Conservation (phyloP, 2,329 filamentous ascomycete species). For the Magnaporthales sp. region DNA sequence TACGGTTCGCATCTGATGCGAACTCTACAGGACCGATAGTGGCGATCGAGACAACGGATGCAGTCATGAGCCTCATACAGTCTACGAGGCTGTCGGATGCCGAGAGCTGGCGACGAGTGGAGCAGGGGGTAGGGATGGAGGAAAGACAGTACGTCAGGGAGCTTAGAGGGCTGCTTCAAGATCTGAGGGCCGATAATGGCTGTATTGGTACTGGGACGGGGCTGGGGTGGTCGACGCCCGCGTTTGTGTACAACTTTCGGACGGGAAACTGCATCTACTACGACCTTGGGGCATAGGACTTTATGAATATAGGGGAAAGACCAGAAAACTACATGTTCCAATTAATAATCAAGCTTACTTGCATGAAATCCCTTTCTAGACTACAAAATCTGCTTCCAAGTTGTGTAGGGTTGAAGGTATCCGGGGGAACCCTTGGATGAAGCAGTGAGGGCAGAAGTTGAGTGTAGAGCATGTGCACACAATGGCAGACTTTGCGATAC, state of each 20-base stretch:
- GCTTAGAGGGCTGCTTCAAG: constrained; percentile 66
- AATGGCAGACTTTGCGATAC: not conserved
- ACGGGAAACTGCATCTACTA: constrained; percentile 81
- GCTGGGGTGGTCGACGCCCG: constrained; percentile 46
- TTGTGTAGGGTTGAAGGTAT: not conserved
- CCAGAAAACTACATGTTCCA: not conserved
- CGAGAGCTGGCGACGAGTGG: constrained; percentile 75
- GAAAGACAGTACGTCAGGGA: constrained; percentile 79
- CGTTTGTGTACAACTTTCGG: constrained; percentile 87
- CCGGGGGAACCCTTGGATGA: not conserved
- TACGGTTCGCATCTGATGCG: constrained; percentile 19
- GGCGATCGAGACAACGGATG: constrained; percentile 81
- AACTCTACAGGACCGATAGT: constrained; percentile 61
- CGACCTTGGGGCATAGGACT: constrained; percentile 49
- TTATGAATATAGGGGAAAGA: not conserved
- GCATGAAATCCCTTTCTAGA: not conserved
- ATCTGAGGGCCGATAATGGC: constrained; percentile 47
- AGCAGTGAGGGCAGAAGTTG: not conserved
- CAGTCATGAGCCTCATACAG: constrained; percentile 67
- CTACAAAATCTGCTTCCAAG: not conserved
- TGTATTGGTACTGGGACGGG: constrained; percentile 24
- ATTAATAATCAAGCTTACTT: not conserved
- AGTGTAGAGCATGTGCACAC: not conserved
- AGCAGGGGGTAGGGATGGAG: constrained; percentile 66
- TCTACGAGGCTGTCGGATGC: constrained; percentile 68